These are phyloP conservation scores for Serendipita sp. DNA, from an alignment of 768 basidiomycete species.

Conservation along the genomic window DNA sequence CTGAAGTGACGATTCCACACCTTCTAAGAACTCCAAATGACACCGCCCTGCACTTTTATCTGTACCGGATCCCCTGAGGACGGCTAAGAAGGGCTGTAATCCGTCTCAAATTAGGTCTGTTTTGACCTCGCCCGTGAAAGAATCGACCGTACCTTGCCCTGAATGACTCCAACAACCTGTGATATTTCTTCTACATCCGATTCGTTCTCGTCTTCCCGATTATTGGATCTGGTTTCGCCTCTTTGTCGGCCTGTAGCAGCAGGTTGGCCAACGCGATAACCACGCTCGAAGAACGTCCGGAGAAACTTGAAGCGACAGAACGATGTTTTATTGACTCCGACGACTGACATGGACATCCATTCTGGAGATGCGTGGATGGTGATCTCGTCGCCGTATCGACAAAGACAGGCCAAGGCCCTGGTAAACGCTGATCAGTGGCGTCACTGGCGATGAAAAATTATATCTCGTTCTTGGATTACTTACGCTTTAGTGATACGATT, in stretches of 20 bases:
- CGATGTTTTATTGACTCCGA: constrained; percentile 68
- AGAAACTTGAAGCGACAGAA: constrained; percentile 65
- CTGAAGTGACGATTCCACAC: constrained; percentile 19
- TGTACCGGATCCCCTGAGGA: constrained; percentile 38
- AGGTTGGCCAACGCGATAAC: constrained; percentile 25
- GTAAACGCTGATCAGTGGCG: constrained; percentile 40
- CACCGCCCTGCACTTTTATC: constrained; percentile 68
- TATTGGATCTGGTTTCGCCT: background rate
- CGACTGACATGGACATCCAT: constrained; percentile 47
- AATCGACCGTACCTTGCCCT: background rate
- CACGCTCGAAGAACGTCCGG: constrained; percentile 49
- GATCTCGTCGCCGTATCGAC: constrained; percentile 72
- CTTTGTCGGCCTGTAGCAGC: background rate
- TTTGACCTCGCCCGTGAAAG: background rate
- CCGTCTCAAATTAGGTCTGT: background rate
- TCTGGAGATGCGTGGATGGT: constrained; percentile 49
- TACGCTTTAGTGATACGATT: background rate
- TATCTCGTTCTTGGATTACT: background rate
- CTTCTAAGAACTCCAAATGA: constrained; percentile 54
- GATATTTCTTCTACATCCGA: constrained; percentile 9
- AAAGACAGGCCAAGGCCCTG: constrained; percentile 57
- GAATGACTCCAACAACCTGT: constrained; percentile 6
- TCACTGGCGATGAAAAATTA: background rate
- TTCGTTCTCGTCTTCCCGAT: constrained; percentile 5
- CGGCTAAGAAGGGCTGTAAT: constrained; percentile 47